Evolutionary conservation across 2,329 filamentous ascomycete species (phyloP), one percentile per base, ranked within the genome.

Genomic region (Diaporthe caulivora): DNA sequence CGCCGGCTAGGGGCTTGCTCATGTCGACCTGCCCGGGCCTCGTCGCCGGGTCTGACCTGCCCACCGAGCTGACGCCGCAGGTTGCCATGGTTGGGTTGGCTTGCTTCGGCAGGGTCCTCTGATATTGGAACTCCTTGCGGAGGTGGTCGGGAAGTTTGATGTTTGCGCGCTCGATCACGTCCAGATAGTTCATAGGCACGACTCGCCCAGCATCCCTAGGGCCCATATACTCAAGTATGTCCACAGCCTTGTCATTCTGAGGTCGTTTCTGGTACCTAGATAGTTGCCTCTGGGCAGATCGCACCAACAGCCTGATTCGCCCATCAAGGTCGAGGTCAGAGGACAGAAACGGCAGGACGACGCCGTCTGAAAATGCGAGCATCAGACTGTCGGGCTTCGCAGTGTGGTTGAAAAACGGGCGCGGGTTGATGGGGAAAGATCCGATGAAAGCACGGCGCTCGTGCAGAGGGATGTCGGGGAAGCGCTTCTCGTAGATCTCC

Each of bases 401-500:
- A 3, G 5, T 70, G n/a, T 74, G 73, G 10, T 65, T 69, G 55
- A 72, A 70, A 26, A 72, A 72, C 10, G 70, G 70, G 17, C 70
- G 73, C 13, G 73, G 73, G 49, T 72, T 69, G 73, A 74, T 70
- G 10, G 73, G 73, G 7, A 74, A 74, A 1, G 73, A 74, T 21
- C 73, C 73, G 6, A 74, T 65, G 34, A 74, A 74, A 13, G 55
- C 49, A 15, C 26, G 70, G 10, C 73, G 64, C 24, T 70, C 62
- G 29, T 57, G 24, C 11, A 44, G 31, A 13, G 64, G 55, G 17
- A 74, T 29, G 17, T 65, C 73, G 21, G 73, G 70, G n/a, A 37
- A 70, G 18, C 70, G 55, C 17, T 71, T 44, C 70, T 78, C 78
- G 75, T 79, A 74, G 13, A 77, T 62, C 49, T 76, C 74, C 78